These are phyloP conservation scores for Melastoma malabathricum DNA, from an alignment of 345 rosid species.

Conservation along the genomic window DNA sequence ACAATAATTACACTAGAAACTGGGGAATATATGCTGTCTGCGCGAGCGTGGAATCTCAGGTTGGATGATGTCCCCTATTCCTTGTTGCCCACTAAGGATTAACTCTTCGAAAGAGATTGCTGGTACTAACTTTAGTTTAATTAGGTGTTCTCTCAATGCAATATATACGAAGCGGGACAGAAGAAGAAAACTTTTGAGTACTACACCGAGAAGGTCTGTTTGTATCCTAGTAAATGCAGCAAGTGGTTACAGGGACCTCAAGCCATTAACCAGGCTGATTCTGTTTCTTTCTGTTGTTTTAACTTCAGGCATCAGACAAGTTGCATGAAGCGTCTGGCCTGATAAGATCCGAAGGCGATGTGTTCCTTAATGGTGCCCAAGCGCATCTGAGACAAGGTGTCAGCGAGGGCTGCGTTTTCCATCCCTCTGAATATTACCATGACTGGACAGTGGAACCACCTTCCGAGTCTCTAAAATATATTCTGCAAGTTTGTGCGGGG, in stretches of 20 bases:
- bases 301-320: slow-evolving; percentile 53
- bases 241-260: too few relatives aligned
- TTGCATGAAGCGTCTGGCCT: slow-evolving; percentile 37
- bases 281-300: background rate
- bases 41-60: slow-evolving; percentile 93
- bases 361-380: slow-evolving; percentile 48
- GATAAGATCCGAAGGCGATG: slow-evolving; percentile 72
- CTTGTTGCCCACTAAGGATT: too few relatives aligned
- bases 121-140: slow-evolving; percentile 2
- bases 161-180: slow-evolving; percentile 85
- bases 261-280: too few relatives aligned
- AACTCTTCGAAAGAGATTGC: background rate
- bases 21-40: slow-evolving; percentile 94
- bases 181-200: slow-evolving; percentile 84
- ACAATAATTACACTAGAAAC: slow-evolving; percentile 73
- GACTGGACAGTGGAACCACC: slow-evolving; percentile 67
- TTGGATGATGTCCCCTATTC: slow-evolving; percentile 9
- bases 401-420: slow-evolving; percentile 29
- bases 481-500: slow-evolving; percentile 53
- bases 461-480: slow-evolving; percentile 49
- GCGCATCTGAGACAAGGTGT: slow-evolving; percentile 26
- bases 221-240: background rate
- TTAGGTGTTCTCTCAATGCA: slow-evolving; percentile 84
- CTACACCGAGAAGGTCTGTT: slow-evolving; percentile 53
- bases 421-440: slow-evolving; percentile 55